phyloP scores from a whole-genome alignment of 2,329 filamentous ascomycete species.

The Lecanicillium sp. region DNA sequence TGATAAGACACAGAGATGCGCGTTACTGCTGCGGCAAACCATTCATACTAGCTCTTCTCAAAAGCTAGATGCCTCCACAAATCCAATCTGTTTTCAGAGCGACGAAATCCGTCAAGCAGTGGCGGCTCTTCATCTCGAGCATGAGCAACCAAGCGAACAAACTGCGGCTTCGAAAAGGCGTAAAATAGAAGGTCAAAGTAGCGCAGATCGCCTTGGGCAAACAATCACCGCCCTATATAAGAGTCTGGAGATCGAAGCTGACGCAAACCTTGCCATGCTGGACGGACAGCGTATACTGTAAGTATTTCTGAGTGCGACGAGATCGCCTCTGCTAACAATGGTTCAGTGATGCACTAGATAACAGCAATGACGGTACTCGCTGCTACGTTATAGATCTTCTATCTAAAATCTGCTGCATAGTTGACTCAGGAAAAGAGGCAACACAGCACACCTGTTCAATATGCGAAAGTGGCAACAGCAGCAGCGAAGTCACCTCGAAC shows the following conservation, averaged over 20 bases:
- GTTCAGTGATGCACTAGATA: neutral
- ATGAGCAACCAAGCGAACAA: slow-evolving; percentile 8
- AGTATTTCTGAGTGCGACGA: neutral
- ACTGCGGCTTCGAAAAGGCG: neutral
- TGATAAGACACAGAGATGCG: slow-evolving; percentile 6
- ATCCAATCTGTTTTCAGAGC: slow-evolving; percentile 13
- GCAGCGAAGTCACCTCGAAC: neutral
- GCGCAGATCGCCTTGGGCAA: neutral
- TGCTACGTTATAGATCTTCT: slow-evolving; percentile 7
- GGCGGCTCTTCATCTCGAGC: slow-evolving; percentile 19
- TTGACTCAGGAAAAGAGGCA: neutral
- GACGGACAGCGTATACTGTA: slow-evolving; percentile 1
- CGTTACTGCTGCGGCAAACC: slow-evolving; percentile 4
- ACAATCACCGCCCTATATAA: neutral
- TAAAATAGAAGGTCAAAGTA: neutral
- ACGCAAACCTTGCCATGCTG: neutral
- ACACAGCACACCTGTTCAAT: neutral
- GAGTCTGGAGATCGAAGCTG: slow-evolving; percentile 1
- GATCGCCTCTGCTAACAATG: neutral
- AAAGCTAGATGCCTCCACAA: slow-evolving; percentile 1
- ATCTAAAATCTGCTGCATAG: slow-evolving; percentile 3
- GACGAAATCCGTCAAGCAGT: slow-evolving; percentile 19
- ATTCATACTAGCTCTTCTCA: neutral
- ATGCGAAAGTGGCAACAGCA: slow-evolving; percentile 1
- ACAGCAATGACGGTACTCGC: neutral